Evolutionary conservation across 1,284 basidiomycete species (phyloP).

Genomic region (Pseudozyma thailandica): DNA sequence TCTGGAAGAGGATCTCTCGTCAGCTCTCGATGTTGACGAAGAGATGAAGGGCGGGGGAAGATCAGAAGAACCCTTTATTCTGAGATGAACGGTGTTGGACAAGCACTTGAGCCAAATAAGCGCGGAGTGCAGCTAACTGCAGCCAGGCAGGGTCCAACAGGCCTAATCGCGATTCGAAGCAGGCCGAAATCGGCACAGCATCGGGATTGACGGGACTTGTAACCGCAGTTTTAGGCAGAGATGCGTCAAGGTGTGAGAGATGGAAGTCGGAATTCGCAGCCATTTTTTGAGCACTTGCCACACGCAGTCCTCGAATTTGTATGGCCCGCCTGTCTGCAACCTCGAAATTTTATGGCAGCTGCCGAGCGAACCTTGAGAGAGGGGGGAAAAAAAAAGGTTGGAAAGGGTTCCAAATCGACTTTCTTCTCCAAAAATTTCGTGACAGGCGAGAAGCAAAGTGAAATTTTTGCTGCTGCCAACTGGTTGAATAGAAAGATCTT

Average conservation of each 20-base stretch:
- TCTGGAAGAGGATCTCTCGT: too few relatives aligned
- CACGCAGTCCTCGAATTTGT: constrained; percentile 6
- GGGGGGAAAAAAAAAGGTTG: constrained; percentile 12
- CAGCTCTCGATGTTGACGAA: background rate
- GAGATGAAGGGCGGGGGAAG: background rate
- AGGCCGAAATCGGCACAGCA: too few relatives aligned
- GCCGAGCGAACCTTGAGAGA: constrained; percentile 17
- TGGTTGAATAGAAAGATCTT: background rate
- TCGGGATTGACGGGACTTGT: background rate
- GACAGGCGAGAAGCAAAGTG: constrained; percentile 2
- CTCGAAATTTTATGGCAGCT: constrained; percentile 1
- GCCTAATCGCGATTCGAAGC: too few relatives aligned
- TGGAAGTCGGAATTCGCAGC: too few relatives aligned
- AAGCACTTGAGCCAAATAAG: background rate
- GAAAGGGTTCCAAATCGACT: constrained; percentile 6
- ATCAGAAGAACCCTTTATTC: background rate
- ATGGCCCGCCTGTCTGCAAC: background rate
- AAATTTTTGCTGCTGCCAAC: constrained; percentile 28
- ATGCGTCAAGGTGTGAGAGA: too few relatives aligned
- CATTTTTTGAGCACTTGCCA: background rate
- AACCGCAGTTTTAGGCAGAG: constrained; percentile 18
- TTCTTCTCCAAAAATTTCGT: constrained; percentile 16
- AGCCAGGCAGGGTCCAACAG: constrained; percentile 9
- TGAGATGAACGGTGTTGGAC: background rate
- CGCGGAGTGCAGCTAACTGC: background rate